Evolutionary conservation across 768 basidiomycete genomes (phyloP), one percentile per base, ranked within the genome.

Genomic region (Boletus sp.): DNA sequence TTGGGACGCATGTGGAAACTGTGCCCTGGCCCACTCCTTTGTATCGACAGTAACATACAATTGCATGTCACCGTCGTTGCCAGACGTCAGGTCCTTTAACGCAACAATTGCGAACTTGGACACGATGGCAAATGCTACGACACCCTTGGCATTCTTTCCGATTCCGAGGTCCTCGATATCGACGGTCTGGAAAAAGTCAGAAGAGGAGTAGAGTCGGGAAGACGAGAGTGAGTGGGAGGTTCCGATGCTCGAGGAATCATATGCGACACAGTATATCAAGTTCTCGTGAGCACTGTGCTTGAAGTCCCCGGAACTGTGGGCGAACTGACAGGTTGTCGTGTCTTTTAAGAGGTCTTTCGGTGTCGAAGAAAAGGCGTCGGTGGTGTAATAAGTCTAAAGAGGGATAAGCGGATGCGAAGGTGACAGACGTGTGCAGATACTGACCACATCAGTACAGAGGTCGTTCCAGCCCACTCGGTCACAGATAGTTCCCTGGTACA

Each of bases 101-200:
- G 95, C 96, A 7, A 92, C 94, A 10, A 98, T 88, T 5, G 92
- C 88, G 66, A 87, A 99, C 67, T 95, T 93, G 70, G 85, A 87
- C 7, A 97, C 92, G 50, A 95, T 90, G 0, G 96, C 96, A 48
- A 99, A 83, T 0, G 93, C 96, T 5, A 92, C 78, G n/a, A 99
- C 85, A 1, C 96, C 97, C 32, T 82, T 84, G 0, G 93, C 90
- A 49, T 87, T 84, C 72, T 85, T 91, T 6, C 84, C 87, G 17
- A 93, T 88, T 2, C 94, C 92, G 1, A 99, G 78, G 62, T 93
- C 90, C 62, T 96, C 93, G 43, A 88, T 76, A n/a, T 77, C 77
- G 42, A 67, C 79, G 0, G 70, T 65, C 4, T 75, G 60, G 78
- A 96, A 98, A 69, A 91, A 98, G 74, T 97, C 90, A 2, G 84